Conservation (phyloP, 2,329 filamentous ascomycete species). For the Aspergillus neotritici region DNA sequence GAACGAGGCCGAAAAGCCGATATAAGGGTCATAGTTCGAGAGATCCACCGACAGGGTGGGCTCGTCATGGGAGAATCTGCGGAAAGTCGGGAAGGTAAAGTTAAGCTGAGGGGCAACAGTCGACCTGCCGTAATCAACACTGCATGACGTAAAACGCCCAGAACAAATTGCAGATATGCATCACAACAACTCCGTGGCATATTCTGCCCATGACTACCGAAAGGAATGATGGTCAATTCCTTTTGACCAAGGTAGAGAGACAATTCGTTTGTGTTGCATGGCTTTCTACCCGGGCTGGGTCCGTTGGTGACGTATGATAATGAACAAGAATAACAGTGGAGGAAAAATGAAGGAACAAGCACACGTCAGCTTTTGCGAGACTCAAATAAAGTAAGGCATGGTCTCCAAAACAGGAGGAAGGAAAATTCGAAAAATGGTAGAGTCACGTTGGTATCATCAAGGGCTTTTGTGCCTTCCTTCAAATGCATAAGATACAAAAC, state of each 20-base stretch:
- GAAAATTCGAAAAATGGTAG: slow-evolving; percentile 15
- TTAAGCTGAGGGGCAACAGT: not conserved
- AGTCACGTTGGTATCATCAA: slow-evolving; percentile 17
- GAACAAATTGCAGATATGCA: too few species aligned
- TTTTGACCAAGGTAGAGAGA: too few species aligned
- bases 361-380: too few species aligned
- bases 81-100: not conserved
- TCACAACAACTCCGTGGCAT: too few species aligned
- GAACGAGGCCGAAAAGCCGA: slow-evolving; percentile 33
- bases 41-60: not conserved
- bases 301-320: too few species aligned
- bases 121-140: not conserved
- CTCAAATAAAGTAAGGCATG: slow-evolving; percentile 7
- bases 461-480: slow-evolving; percentile 10
- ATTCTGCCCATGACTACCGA: too few species aligned
- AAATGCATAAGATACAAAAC: slow-evolving; percentile 12
- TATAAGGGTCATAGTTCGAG: slow-evolving; percentile 24
- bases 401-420: slow-evolving; percentile 1
- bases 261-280: too few species aligned
- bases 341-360: too few species aligned
- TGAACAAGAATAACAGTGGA: too few species aligned
- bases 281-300: too few species aligned
- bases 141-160: slow-evolving; percentile 3
- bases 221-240: too few species aligned
- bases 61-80: too few species aligned